Conservation (phyloP, 805 yeast genomes). For the Priceomyces fermenticarens region DNA sequence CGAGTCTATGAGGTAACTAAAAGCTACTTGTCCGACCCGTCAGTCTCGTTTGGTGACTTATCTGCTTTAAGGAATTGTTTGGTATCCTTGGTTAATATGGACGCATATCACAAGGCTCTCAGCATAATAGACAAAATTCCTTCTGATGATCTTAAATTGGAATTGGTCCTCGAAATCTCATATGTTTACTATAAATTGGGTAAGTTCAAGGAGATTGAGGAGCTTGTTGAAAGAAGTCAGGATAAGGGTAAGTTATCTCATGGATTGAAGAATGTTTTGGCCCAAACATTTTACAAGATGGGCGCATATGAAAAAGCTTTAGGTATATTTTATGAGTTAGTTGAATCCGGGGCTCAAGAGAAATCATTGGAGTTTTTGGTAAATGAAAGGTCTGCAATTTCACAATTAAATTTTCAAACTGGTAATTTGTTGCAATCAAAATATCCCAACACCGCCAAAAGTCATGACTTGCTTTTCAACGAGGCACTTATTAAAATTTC, state of each 20-base stretch:
- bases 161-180: slow-evolving; percentile 49
- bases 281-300: slow-evolving; percentile 51
- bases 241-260: slow-evolving; percentile 12
- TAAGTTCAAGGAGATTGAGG: slow-evolving; percentile 25
- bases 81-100: slow-evolving; percentile 59
- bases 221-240: slow-evolving; percentile 13
- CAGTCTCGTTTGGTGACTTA: slow-evolving; percentile 28
- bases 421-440: neutral
- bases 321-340: slow-evolving; percentile 42
- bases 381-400: slow-evolving; percentile 66
- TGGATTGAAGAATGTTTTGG: slow-evolving; percentile 48
- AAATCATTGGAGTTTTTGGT: slow-evolving; percentile 53
- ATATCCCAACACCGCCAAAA: slow-evolving; percentile 6
- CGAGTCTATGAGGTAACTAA: slow-evolving; percentile 37
- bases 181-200: slow-evolving; percentile 62
- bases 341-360: slow-evolving; percentile 31
- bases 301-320: slow-evolving; percentile 45
- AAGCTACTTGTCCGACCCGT: slow-evolving; percentile 38
- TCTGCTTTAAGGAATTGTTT: slow-evolving; percentile 43
- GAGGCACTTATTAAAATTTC: slow-evolving; percentile 49
- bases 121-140: slow-evolving; percentile 39
- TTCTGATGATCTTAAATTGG: slow-evolving; percentile 28
- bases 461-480: slow-evolving; percentile 61
- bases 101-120: slow-evolving; percentile 50
- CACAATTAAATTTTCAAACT: slow-evolving; percentile 39